Evolutionary conservation across 305 asterid species (phyloP).

Genomic region (Solanum aculeatissimum): DNA sequence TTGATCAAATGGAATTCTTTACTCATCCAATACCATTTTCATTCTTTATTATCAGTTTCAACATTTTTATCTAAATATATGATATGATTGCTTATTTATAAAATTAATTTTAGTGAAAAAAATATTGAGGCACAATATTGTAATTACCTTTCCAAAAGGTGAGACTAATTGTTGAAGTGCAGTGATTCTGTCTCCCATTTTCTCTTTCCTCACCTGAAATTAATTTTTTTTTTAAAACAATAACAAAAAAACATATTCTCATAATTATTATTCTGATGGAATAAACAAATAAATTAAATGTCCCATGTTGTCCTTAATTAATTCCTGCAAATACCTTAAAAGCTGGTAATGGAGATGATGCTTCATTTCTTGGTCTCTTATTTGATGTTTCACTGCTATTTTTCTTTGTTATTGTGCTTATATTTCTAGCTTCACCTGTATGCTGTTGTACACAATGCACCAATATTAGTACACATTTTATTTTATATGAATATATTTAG

Average conservation of each 20-base stretch:
- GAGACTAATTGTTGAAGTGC: slow-evolving; percentile 99
- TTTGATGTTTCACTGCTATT: slow-evolving; percentile 36
- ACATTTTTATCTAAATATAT: not conserved
- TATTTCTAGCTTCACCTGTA: slow-evolving; percentile 31
- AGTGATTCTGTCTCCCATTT: slow-evolving; percentile 99
- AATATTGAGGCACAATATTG: not conserved
- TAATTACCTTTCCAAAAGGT: slow-evolving; percentile 92
- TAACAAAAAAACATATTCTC: slow-evolving; percentile 22
- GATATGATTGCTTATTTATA: not conserved
- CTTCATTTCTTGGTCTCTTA: slow-evolving; percentile 62
- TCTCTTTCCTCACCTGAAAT: slow-evolving; percentile 89
- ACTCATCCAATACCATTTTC: not conserved
- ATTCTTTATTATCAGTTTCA: not conserved
- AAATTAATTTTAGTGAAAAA: not conserved
- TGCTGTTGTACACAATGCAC: slow-evolving; percentile 16
- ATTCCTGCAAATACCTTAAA: slow-evolving; percentile 49
- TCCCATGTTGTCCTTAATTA: not conserved
- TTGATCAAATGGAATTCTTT: too few species aligned
- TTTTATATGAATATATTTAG: not conserved
- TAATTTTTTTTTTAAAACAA: not conserved
- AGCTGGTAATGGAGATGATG: slow-evolving; percentile 70
- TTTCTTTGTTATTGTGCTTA: slow-evolving; percentile 28
- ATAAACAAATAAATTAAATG: not conserved
- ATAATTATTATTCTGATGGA: not conserved
- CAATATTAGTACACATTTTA: not conserved